Base-by-base conservation (phyloP, 2,329 filamentous ascomycete genomes). In the Beauveria australis region DNA sequence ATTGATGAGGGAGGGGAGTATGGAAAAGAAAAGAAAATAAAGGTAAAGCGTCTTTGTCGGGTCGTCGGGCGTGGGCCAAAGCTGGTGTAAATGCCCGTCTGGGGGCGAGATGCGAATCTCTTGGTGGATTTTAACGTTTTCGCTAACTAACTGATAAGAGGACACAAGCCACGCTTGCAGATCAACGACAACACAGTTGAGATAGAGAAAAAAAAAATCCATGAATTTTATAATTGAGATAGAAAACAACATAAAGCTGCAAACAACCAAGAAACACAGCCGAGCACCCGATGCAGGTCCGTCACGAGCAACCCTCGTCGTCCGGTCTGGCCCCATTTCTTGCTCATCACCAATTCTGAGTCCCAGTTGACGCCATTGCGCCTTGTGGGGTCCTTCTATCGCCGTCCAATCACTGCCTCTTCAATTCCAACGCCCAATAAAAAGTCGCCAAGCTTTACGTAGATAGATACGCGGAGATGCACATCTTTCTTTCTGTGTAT, bases 321-420 rank as follows among this genome's bases (percentile, higher is more conserved):
- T 66, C 67, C 65, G 66, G 52, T 19, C 22, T 5, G 37, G 52
- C 14, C 52, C 52, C 52, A 28, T 37, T n/a, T n/a, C 12, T 8
- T n/a, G 26, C 14, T 28, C 49, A 59, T 59, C 57, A 59, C 57
- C 57, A 59, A 59, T 59, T 59, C 40, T 52, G 41, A 66, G 66
- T 63, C 61, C 57, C 61, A 68, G 66, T 65, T 74, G 71, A 73
- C 72, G 72, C 72, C 71, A 74, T 74, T 63, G 63, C 65, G 61
- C 64, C 64, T 61, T 63, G 65, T 63, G 63, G 60, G 43, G 54
- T 19, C 22, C 40, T 37, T 51, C 53, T 63, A 66, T 68, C 68
- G 69, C 68, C 41, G 24, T n/a, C 53, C 54, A 61, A 61, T 61
- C 59, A 61, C 22, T 46, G 22, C 30, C 9, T n/a, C 26, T n/a